Base-by-base conservation (phyloP, 768 basidiomycete species). In the Tylopilus rubrobrunneus region DNA sequence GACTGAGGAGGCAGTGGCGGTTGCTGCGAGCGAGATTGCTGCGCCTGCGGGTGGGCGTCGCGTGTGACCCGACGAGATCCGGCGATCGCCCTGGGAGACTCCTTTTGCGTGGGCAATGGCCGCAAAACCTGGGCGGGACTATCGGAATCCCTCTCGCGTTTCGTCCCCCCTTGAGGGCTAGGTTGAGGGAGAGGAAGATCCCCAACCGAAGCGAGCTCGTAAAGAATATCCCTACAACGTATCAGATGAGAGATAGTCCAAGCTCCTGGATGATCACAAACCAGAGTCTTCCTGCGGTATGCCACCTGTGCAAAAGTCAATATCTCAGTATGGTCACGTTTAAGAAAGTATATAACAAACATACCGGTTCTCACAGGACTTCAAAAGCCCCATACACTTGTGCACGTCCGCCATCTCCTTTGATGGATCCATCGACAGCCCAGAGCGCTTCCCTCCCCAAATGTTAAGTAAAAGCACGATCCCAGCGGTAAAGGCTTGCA, bases 121-220 rank as follows among this genome's bases (percentile, higher is more conserved):
- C 52, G 53, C 12, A 49, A 27, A 33, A 58, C 15, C 10, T 62
- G 51, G 0, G 58, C 45, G 4, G 81, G 76, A 56, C 75, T 78
- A 50, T 85, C 84, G 2, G 79, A 71, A 51, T 81, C 83, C 37
- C 86, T 74, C 45, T 84, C 84, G 17, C 87, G 84, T 55, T 89
- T 89, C 57, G 79, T 76, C 15, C 67, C 75, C 4, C 77, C 71
- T 0, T 69, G 62, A 5, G 83, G 81, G 48, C 78, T 82, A 0
- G 76, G 62, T 46, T 78, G 75, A 2, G 87, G 87, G 6, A 88
- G 73, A 0, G 86, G 87, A 0, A 89, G 74, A 23, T 88, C 85
- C 2, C 87, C 86, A 5, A 83, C 85, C 0, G 78, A 83, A 4
- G 87, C 85, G 1, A 89, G 73, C 58, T 89, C 86, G 57, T 82